These are phyloP conservation scores for Ascochyta clinopodiicola DNA, from an alignment of 2,329 filamentous ascomycete species.

Conservation along the genomic window DNA sequence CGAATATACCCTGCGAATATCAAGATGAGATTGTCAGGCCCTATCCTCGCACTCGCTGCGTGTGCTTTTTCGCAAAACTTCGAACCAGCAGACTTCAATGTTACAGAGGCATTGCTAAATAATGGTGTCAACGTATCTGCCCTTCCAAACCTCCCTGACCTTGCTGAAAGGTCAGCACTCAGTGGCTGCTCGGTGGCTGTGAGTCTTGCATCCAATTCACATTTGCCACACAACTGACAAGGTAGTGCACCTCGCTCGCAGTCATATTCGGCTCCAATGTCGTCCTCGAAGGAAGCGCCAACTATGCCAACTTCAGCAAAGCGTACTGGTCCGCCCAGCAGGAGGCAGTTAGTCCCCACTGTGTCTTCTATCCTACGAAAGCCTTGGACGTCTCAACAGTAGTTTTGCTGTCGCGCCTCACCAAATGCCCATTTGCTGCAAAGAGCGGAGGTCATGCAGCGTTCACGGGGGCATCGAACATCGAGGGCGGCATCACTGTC, in stretches of 20 bases:
- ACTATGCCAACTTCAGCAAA: conserved; percentile 24
- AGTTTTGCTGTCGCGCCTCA: conserved; percentile 22
- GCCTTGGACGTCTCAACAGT: conserved; percentile 19
- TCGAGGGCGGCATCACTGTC: conserved; percentile 52
- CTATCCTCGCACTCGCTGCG: not conserved
- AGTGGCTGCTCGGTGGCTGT: conserved; percentile 26
- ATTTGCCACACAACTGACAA: not conserved
- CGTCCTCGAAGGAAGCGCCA: conserved; percentile 16
- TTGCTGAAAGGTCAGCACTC: conserved; percentile 4
- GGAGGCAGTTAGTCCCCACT: conserved; percentile 24
- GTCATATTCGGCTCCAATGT: conserved; percentile 26
- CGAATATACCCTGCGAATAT: not conserved
- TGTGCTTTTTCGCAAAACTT: conserved; percentile 6
- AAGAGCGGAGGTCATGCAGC: conserved; percentile 53
- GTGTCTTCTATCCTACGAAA: conserved; percentile 31
- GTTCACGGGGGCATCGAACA: conserved; percentile 50
- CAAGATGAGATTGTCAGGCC: not conserved
- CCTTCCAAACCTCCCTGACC: conserved; percentile 12
- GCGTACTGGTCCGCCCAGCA: conserved; percentile 26
- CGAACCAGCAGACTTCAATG: conserved; percentile 25
- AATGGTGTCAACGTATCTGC: conserved; percentile 27
- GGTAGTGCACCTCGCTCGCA: conserved; percentile 28
- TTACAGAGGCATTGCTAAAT: conserved; percentile 23
- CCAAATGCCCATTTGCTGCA: conserved; percentile 48
- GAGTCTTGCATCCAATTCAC: conserved; percentile 2